These are phyloP conservation scores for Agapanthus africanus DNA, from an alignment of 106 monocot species.

Conservation along the genomic window DNA sequence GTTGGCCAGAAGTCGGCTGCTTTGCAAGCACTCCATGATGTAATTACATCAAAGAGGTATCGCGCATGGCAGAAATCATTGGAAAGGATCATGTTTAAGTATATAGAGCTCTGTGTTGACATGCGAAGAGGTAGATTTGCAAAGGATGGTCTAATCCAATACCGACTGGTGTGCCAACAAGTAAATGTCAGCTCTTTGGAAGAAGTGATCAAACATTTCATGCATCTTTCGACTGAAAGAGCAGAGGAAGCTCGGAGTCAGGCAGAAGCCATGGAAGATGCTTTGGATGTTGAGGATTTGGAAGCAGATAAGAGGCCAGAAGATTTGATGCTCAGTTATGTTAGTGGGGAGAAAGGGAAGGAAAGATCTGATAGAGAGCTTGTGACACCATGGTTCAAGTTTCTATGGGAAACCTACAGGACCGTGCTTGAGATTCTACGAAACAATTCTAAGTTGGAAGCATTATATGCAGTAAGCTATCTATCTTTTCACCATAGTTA, in stretches of 20 bases:
- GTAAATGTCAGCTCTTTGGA: slow-evolving; percentile 92
- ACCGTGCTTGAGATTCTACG: slow-evolving; percentile 92
- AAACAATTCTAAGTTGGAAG: slow-evolving; percentile 96
- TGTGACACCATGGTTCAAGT: slow-evolving; percentile 99
- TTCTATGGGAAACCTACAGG: slow-evolving; percentile 96
- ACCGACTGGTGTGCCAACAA: slow-evolving; percentile 94
- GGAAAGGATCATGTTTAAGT: slow-evolving; percentile 94
- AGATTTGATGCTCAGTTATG: slow-evolving; percentile 97
- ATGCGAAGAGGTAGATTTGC: slow-evolving; percentile 93
- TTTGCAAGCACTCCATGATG: slow-evolving; percentile 86
- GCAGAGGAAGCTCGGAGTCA: slow-evolving; percentile 89
- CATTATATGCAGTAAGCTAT: slow-evolving; percentile 78
- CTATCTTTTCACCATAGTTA: background rate
- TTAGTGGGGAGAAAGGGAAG: slow-evolving; percentile 96
- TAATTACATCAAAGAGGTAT: slow-evolving; percentile 90
- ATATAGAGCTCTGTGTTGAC: slow-evolving; percentile 93
- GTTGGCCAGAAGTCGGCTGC: slow-evolving; percentile 96
- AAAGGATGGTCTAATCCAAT: slow-evolving; percentile 97
- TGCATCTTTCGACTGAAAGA: slow-evolving; percentile 80
- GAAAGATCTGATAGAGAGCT: slow-evolving; percentile 89
- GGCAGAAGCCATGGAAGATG: slow-evolving; percentile 90
- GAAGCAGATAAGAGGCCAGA: slow-evolving; percentile 96
- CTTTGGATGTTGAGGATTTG: slow-evolving; percentile 92
- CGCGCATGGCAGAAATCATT: slow-evolving; percentile 89
- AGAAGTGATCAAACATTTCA: slow-evolving; percentile 96